Conservation (phyloP, 768 basidiomycete species). For the Clavaria fumosa region DNA sequence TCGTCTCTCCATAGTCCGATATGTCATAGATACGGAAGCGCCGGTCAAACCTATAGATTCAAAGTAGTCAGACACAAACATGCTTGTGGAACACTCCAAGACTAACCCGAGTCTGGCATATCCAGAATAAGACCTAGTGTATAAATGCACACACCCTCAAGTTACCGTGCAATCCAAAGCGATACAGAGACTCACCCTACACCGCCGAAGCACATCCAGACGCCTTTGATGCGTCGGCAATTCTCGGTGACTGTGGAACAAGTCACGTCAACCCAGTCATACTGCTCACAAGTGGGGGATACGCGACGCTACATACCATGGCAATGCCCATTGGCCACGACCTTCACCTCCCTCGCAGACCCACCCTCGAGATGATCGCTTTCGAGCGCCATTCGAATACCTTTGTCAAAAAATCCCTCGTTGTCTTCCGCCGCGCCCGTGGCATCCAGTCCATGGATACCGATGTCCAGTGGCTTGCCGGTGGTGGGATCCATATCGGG, state of each 20-base stretch:
- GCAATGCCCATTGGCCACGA: slow-evolving; percentile 80
- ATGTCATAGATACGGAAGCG: slow-evolving; percentile 83
- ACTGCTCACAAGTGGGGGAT: neutral
- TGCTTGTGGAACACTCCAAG: neutral
- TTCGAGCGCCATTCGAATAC: slow-evolving; percentile 55
- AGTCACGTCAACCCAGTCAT: slow-evolving; percentile 8
- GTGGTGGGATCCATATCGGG: slow-evolving; percentile 51
- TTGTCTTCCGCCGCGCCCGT: slow-evolving; percentile 52
- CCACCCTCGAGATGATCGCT: slow-evolving; percentile 40
- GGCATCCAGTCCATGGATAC: slow-evolving; percentile 41
- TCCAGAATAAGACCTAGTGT: slow-evolving; percentile 57
- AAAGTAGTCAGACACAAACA: slow-evolving; percentile 6
- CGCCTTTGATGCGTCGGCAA: slow-evolving; percentile 67
- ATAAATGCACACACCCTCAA: neutral
- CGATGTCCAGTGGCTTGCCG: slow-evolving; percentile 52
- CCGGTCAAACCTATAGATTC: slow-evolving; percentile 56
- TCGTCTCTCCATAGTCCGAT: slow-evolving; percentile 82
- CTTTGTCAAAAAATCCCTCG: slow-evolving; percentile 77
- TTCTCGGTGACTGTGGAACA: slow-evolving; percentile 59
- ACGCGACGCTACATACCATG: slow-evolving; percentile 71
- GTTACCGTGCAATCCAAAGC: neutral
- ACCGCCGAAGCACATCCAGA: slow-evolving; percentile 88
- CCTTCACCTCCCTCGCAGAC: slow-evolving; percentile 60
- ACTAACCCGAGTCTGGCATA: slow-evolving; percentile 64
- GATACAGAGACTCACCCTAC: slow-evolving; percentile 40